Evolutionary conservation across 1,139 yeast genomes (phyloP).

Genomic region (Suhomyces maxii): DNA sequence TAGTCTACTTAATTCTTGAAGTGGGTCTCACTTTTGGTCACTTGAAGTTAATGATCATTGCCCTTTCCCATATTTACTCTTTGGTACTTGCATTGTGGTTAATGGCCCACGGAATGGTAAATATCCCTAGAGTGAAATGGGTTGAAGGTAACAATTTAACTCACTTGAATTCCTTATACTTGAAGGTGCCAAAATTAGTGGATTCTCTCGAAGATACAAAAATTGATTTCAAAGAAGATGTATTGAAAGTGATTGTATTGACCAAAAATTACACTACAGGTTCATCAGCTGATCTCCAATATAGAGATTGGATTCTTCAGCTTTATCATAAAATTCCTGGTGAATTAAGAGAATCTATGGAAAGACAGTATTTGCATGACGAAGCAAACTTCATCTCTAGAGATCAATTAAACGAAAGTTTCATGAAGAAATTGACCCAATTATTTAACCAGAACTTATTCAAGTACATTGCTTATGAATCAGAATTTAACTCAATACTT

Average conservation of each 20-base stretch:
- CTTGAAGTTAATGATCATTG: slow-evolving; percentile 68
- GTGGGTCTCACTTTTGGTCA: slow-evolving; percentile 59
- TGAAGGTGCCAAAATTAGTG: slow-evolving; percentile 55
- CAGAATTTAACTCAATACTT: slow-evolving; percentile 42
- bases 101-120: slow-evolving; percentile 79
- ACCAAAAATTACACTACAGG: slow-evolving; percentile 36
- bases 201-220: slow-evolving; percentile 68
- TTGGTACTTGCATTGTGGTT: slow-evolving; percentile 76
- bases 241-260: slow-evolving; percentile 58
- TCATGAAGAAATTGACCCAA: slow-evolving; percentile 37
- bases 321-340: slow-evolving; percentile 35
- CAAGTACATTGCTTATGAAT: slow-evolving; percentile 41
- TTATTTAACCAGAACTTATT: slow-evolving; percentile 39
- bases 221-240: slow-evolving; percentile 62
- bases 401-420: slow-evolving; percentile 37
- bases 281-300: slow-evolving; percentile 31
- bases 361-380: slow-evolving; percentile 30
- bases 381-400: slow-evolving; percentile 25
- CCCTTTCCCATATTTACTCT: slow-evolving; percentile 78
- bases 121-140: slow-evolving; percentile 64
- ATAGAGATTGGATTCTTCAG: slow-evolving; percentile 44
- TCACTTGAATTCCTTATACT: slow-evolving; percentile 47
- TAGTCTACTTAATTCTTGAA: slow-evolving; percentile 60
- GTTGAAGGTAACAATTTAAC: slow-evolving; percentile 42
- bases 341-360: slow-evolving; percentile 36